Conservation (phyloP, 768 basidiomycete genomes). For the Mycena vulgaris region DNA sequence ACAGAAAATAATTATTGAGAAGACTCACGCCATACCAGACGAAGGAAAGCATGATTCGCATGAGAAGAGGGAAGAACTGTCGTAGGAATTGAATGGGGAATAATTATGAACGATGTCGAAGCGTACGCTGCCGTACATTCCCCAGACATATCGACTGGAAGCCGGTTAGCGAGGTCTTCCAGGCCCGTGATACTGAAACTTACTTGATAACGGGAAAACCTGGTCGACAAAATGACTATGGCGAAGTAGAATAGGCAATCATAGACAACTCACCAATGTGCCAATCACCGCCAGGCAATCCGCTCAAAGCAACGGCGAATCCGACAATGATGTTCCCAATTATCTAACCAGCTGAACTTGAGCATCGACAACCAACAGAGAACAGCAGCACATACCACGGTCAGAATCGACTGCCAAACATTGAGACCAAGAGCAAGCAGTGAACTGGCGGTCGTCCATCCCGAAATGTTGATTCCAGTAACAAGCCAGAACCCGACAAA, state of each 20-base stretch:
- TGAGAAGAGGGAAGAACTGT: not conserved
- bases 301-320: not conserved
- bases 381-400: not conserved
- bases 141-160: slow-evolving; percentile 8
- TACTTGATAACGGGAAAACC: not conserved
- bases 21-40: not conserved
- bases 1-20: not conserved
- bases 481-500: slow-evolving; percentile 3
- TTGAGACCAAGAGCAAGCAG: not conserved
- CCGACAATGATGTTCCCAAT: not conserved
- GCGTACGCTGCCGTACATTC: not conserved
- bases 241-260: not conserved
- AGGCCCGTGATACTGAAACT: not conserved
- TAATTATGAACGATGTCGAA: not conserved
- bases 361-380: not conserved
- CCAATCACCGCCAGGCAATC: not conserved
- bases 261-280: not conserved
- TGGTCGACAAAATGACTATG: not conserved
- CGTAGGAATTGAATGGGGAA: not conserved
- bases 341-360: not conserved
- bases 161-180: not conserved
- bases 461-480: not conserved
- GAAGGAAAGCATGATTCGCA: not conserved
- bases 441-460: not conserved
- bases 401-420: not conserved